Conservation (phyloP, 2,329 filamentous ascomycete genomes). For the Bipolaris cookei region DNA sequence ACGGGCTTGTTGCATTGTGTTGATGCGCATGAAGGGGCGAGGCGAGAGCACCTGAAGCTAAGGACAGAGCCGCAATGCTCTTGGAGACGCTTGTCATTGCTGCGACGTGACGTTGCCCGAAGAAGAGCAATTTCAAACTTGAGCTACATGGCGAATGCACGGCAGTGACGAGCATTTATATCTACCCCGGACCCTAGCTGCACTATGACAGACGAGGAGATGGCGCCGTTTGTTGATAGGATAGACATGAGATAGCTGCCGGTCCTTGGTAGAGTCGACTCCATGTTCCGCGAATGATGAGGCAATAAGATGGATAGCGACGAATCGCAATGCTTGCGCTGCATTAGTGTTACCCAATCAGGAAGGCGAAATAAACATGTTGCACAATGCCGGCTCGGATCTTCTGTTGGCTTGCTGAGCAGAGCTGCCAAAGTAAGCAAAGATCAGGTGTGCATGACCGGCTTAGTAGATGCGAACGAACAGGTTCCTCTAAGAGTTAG, state of each 20-base stretch:
- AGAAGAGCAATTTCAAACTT: neutral
- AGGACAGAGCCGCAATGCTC: conserved; percentile 31
- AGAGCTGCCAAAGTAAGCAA: neutral
- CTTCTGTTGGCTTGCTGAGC: neutral
- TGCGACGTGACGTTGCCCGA: neutral
- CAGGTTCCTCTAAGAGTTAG: neutral
- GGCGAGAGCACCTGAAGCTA: conserved; percentile 37
- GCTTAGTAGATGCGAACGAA: neutral
- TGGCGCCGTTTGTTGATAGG: neutral
- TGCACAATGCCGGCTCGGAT: neutral
- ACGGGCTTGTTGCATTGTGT: conserved; percentile 39
- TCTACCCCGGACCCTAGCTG: neutral
- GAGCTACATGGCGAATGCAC: neutral
- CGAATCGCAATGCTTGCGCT: neutral
- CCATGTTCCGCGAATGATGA: neutral
- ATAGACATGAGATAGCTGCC: neutral
- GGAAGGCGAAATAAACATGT: neutral
- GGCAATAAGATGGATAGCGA: neutral
- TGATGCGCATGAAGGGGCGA: conserved; percentile 37
- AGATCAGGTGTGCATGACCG: neutral
- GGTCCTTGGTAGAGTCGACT: neutral
- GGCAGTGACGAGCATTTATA: neutral
- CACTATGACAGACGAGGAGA: neutral
- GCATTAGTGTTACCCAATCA: neutral
- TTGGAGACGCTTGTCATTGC: conserved; percentile 37